Base-by-base conservation (phyloP, 2,329 filamentous ascomycete genomes). In the Pyrenophora graminea region DNA sequence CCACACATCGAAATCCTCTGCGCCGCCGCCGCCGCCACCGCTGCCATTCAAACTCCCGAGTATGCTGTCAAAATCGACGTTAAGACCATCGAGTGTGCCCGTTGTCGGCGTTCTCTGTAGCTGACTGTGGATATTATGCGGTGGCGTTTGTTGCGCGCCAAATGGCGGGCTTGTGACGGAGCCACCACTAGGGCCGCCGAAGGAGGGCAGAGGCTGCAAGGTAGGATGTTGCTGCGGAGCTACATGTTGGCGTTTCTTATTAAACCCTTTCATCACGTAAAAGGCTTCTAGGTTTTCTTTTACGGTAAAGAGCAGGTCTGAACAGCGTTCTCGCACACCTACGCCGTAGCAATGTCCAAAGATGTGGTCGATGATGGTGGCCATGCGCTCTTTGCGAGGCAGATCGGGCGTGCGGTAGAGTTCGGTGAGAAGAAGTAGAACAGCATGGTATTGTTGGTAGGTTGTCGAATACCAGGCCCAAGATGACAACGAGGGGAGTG, bases 291-390 rank as follows among this genome's bases (percentile, higher is more conserved):
- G 63, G 39, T 71, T 72, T n/a, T 71, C 68, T 37, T 73, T 73
- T 3, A 73, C 69, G 1, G 67, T 71, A 62, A 67, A 71, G 10
- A 73, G 59, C 5, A 73, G 58, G 30, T 72, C 70, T 0, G 61
- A 62, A 40, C 70, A 72, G 13, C 70, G 65, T 40, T 73, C 69
- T 17, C 67, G 61, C 1, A 73, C 64, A 30, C 62, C 66, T 41
- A 72, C 61, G 48, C 70, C 70, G 49, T 73, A 73, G 56, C 70
- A 72, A 54, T 73, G 70, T 3, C 70, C 70, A 52, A 73, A 73
- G 23, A 73, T 69, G 48, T 73, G 70, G 55, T 72, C 70, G 51
- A 73, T 72, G 38, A 73, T 71, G 1, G 70, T 73, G 45, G 67
- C 65, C 68, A 73, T 73, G 44, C 70, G 58, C 33, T 73, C 69